Conservation (phyloP, 1,284 basidiomycete species). For the Cutaneotrichosporon cyanovorans region DNA sequence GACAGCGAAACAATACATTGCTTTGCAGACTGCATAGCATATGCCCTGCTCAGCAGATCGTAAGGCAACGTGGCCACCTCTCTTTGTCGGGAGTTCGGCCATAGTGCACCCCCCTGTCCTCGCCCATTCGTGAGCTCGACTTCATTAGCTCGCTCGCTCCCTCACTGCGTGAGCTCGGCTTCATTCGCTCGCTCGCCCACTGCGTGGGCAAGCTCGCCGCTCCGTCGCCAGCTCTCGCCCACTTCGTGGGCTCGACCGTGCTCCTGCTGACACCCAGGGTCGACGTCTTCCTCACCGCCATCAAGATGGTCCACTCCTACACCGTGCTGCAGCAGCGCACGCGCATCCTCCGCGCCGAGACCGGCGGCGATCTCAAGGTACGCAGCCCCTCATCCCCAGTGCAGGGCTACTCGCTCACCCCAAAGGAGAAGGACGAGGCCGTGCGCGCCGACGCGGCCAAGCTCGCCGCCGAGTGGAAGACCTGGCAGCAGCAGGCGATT, state of each 20-base stretch:
- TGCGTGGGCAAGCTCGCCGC: background rate
- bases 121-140: no score
- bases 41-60: no score
- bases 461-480: conserved; percentile 27
- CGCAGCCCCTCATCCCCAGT: conserved; percentile 21
- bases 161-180: no score
- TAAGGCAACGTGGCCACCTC: no score
- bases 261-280: conserved; percentile 17
- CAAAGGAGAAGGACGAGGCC: conserved; percentile 11
- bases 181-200: no score
- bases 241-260: background rate
- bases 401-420: conserved; percentile 35
- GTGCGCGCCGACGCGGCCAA: conserved; percentile 3
- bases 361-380: no score
- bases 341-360: conserved; percentile 10
- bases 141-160: no score
- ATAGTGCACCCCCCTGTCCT: no score
- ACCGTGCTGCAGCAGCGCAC: conserved; percentile 19
- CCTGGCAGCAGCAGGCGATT: conserved; percentile 28
- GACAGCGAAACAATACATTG: no score
- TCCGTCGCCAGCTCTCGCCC: background rate
- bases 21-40: no score
- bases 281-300: conserved; percentile 35
- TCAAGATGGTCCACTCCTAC: conserved; percentile 27
- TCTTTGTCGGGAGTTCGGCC: no score